Evolutionary conservation across 345 rosid genomes (phyloP), one percentile per base, ranked within the genome.

Genomic region (Nasturtium officinale): DNA sequence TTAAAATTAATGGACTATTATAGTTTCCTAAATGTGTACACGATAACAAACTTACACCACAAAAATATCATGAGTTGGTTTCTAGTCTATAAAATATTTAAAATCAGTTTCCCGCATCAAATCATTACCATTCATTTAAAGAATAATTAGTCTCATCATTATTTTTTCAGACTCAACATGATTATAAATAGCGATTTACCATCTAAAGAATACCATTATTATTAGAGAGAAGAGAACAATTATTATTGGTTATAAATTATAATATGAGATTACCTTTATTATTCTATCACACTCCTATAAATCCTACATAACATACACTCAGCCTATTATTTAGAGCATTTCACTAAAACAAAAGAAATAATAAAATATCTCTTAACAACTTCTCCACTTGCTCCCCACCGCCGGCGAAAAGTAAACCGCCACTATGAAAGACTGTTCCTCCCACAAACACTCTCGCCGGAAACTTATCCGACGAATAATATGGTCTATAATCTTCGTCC

Each of bases 401-500:
- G 29, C 32, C 75, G 66, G 58, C 47, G 37, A 20, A 33, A 33
- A 33, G 38, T 30, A n/a, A 43, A 2, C 17, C 55, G 38, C 74
- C 69, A 61, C 55, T 57, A 90, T 90, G 96, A 83, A 82, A 66
- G 72, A 52, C 50, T 89, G 96, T 80, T 76, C 61, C 33, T 51
- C 83, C 21, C 96, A 87, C 79, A 62, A 65, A 26, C 0, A 10
- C 52, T 56, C 42, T 37, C 67, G 81, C 55, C 81, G 71, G 58
- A 70, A 10, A 59, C 11, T 70, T n/a, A 20, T 76, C 83, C 82
- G 82, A 0, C 71, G 52, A 10, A 68, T 87, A 69, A 35, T 80
- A 65, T 66, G 71, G 55, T 79, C 85, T 0, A 79, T 96, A 61
- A 66, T 86, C 28, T 16, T 90, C 76, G 74, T 87, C 86, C 46